phyloP scores from a whole-genome alignment of 1,284 basidiomycete species.

The Puccinia triticina region DNA sequence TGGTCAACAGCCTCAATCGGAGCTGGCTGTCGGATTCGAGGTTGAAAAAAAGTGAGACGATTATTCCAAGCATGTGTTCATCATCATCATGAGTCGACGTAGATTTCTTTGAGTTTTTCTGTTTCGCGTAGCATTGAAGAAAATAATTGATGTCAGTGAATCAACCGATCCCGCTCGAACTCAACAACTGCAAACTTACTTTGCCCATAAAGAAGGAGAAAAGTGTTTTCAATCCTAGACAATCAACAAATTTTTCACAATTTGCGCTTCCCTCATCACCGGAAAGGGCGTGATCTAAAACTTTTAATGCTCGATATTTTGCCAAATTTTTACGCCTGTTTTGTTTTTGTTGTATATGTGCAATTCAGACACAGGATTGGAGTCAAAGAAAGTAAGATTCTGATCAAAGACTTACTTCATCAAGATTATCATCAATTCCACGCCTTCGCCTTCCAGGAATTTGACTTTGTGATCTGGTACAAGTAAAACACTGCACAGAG shows the following conservation, averaged over 20 bases:
- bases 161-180: conserved; percentile 60
- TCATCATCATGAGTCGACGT: conserved; percentile 71
- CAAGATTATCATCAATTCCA: conserved; percentile 94
- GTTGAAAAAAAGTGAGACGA: conserved; percentile 85
- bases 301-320: conserved; percentile 80
- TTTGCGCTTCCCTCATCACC: conserved; percentile 72
- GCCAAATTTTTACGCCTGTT: conserved; percentile 78
- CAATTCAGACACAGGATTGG: neutral
- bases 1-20: conserved; percentile 81
- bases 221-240: conserved; percentile 80
- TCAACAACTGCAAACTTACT: conserved; percentile 63
- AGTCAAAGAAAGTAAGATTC: conserved; percentile 27
- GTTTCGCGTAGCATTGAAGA: neutral
- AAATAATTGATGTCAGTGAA: neutral
- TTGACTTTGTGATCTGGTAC: conserved; percentile 72
- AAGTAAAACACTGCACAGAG: conserved; percentile 77
- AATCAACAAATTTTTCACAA: conserved; percentile 87
- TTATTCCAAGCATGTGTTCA: conserved; percentile 82
- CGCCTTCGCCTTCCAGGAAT: conserved; percentile 87
- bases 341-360: neutral
- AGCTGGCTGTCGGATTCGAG: conserved; percentile 79
- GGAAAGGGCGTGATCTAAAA: conserved; percentile 86
- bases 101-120: conserved; percentile 47
- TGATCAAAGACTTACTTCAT: conserved; percentile 72
- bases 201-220: conserved; percentile 93